Base-by-base conservation (phyloP, 1,284 basidiomycete genomes). In the Sporisorium exsertum region DNA sequence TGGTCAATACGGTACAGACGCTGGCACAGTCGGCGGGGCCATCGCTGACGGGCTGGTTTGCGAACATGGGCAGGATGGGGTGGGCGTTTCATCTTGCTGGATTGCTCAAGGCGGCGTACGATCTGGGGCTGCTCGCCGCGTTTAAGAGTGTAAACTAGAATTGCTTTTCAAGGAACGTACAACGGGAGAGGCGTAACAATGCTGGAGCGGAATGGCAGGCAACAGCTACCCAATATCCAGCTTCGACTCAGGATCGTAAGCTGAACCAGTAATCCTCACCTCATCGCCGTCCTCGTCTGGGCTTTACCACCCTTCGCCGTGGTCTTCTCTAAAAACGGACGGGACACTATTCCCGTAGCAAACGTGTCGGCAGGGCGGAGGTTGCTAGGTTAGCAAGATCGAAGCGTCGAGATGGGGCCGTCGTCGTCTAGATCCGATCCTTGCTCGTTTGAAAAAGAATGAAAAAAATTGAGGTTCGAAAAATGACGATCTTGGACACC, bases 271-370 rank as follows among this genome's bases (percentile, higher is more conserved):
- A n/a, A 58, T 58, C n/a, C 35, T 58, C 18, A 64, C 33, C 22
- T 53, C 42, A 12, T 58, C 55, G 10, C 54, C 62, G 50, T 46
- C 35, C 53, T 49, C 10, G 60, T 63, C 50, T 52, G 49, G 20
- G 20, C 50, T 12, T 43, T 27, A 5, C 18, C 58, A 10, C 58
- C 58, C 16, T 52, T 52, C 7, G 32, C n/a, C 33, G 47, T n/a
- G 47, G 52, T 20, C 22, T 33, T 20, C 8, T 67, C 50, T 5
- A 57, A 47, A 20, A 59, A 61, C 2, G 66, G 66, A 10, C 58
- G 66, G 2, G 57, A 60, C n/a, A 69, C 47, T 2, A 66, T 74
- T 1, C 72, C 72, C 4, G 72, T 70, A 15, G 66, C 72, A 12
- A 74, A 55, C 4, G 59, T 35, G 45, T 74, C 72, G 12, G 60